Conservation (phyloP, 2,329 filamentous ascomycete species). For the Pseudocercospora pini-densiflorae region DNA sequence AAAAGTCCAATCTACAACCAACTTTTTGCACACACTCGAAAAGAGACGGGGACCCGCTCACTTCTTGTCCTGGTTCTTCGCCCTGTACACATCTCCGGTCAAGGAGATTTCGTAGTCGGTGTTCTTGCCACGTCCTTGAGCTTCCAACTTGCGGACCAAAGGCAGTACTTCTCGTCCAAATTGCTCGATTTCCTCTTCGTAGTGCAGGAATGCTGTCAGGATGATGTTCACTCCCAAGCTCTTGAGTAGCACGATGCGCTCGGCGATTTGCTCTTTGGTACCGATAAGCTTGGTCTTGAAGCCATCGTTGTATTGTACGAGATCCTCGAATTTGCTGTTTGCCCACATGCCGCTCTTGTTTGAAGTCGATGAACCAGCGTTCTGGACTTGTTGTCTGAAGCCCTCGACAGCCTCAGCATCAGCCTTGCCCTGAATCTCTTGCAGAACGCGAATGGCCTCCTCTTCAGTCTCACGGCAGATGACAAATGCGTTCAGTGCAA, state of each 20-base stretch:
- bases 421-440: conserved; percentile 60
- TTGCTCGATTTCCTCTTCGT: conserved; percentile 57
- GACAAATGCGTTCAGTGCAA: conserved; percentile 57
- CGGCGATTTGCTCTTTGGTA: conserved; percentile 57
- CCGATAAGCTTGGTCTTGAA: conserved; percentile 62
- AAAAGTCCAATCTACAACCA: background rate
- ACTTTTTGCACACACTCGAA: conserved; percentile 4
- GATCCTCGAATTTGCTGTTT: conserved; percentile 56
- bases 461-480: conserved; percentile 56
- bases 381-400: conserved; percentile 55
- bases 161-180: conserved; percentile 55
- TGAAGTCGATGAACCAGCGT: conserved; percentile 53
- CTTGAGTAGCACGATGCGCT: conserved; percentile 56
- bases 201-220: conserved; percentile 56
- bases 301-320: conserved; percentile 61
- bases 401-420: conserved; percentile 56
- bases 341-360: conserved; percentile 61
- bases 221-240: conserved; percentile 50
- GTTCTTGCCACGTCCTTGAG: conserved; percentile 54
- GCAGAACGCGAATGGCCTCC: conserved; percentile 55
- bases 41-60: conserved; percentile 21
- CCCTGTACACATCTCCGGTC: conserved; percentile 55
- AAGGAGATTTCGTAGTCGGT: conserved; percentile 51
- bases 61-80: conserved; percentile 30
- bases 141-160: conserved; percentile 54